Base-by-base conservation (phyloP, 345 rosid genomes). In the Trapa bicornis region DNA sequence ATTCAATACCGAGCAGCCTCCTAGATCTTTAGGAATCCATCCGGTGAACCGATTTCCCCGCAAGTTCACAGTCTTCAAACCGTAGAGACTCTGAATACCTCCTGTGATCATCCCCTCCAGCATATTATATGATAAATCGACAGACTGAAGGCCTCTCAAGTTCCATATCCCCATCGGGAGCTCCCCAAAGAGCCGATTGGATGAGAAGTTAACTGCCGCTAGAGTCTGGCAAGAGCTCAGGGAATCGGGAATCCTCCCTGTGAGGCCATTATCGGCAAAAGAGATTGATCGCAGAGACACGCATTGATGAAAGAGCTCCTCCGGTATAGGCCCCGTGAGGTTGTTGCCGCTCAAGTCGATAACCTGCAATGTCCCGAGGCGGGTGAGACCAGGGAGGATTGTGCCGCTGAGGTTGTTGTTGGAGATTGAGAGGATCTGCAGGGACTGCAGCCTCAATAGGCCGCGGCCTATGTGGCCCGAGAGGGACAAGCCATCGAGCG, bases 381-480 rank as follows among this genome's bases (percentile, higher is more conserved):
- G 83, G 65, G 87, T 71, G 61, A 92, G 69, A 66, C 83, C 81
- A 1, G 92, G 75, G 75, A 85, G 83, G 53, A 92, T 70, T 47
- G 73, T 65, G 33, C 96, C 96, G 14, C 83, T 80, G 62, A 92
- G 78, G 74, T 81, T 86, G 85, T 92, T 92, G 66, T 72, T 82
- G 13, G 94, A 77, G 41, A 89, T 80, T 68, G 87, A 80, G 4
- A 94, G 77, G 56, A 76, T 74, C 70, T 77, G 83, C 70, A 94
- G 92, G 68, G 72, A 83, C 75, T 80, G 86, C 54, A 94, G 78
- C 70, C 86, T 79, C 57, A 89, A 67, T 13, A 94, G 87, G 56
- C 95, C 96, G 36, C 92, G 92, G 0, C 89, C 89, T 16, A 91
- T 79, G 72, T 87, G 97, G 33, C 99, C 97, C 1, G 97, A 87